Evolutionary conservation across 345 rosid species (phyloP), one percentile per base, ranked within the genome.

Genomic region (Atalantia buxifolia): DNA sequence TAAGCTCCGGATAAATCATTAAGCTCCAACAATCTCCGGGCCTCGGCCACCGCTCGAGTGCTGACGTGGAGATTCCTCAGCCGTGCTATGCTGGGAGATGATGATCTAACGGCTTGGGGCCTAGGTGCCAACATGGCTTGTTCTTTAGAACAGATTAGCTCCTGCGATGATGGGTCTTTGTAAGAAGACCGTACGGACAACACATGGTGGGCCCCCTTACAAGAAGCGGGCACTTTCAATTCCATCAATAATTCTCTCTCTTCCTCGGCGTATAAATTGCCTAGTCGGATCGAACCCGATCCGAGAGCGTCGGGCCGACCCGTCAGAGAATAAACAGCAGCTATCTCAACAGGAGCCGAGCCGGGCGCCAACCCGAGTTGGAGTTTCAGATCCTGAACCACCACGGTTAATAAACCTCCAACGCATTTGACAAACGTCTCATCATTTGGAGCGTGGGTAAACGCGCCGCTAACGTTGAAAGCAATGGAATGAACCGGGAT

Each of bases 31-130:
- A 93, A 66, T 76, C 97, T 84, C 27, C 94, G 88, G 18, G 97
- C 88, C 84, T 94, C 98, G 0, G 94, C 98, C 0, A 91, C 72
- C 0, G 98, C 95, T n/a, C 97, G 88, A 1, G 87, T 90, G 79
- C 86, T 85, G 69, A 93, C 85, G 87, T 93, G 97, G 86, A 93
- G 87, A 66, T 84, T 89, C 69, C 89, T 89, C 35, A 93, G 79
- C 87, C 97, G 92, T 79, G 81, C 75, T 84, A 92, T 87, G 69
- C 75, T 64, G 0, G 90, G 87, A 0, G 81, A 42, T 2, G 92
- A 76, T 0, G 91, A 90, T 83, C 87, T 81, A 53, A 86, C 90
- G 90, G 90, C 81, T 5, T 69, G 62, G 4, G 90, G 86, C 2
- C 81, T 81, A 9, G 98, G 97, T 7, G 88, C 64, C 66, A 82